Base-by-base conservation (phyloP, 345 rosid species). In the Cardamine occulta region DNA sequence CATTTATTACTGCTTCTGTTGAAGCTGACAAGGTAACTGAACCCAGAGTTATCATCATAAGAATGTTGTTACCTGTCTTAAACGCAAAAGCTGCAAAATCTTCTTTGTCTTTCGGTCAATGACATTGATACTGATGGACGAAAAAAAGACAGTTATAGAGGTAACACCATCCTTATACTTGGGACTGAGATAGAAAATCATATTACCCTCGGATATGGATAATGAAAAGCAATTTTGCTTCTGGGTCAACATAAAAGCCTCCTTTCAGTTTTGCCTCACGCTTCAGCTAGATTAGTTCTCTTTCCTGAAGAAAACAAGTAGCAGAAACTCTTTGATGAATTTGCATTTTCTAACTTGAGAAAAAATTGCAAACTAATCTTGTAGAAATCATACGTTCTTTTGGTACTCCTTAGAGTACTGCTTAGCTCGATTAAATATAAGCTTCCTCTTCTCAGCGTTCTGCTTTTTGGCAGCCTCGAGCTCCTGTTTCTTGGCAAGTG, bases 201-300 rank as follows among this genome's bases (percentile, higher is more conserved):
- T 34, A 7, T 66, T 70, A 87, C 95, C 90, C 93, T 12, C 85
- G 88, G 45, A 90, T 90, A 10, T 93, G 86, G 51, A 90, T 42
- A 26, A 90, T 88, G 53, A 90, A 90, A 74, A 90, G 40, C 31
- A 90, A 82, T 67, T 90, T 88, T 5, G 93, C 89, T 61, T 90
- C 93, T 0, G 96, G 93, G 35, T 84, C 85, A 18, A 88, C 96
- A 75, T 88, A 90, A 58, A 90, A 90, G 0, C 91, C 96, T 19
- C 96, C 91, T 66, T 73, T 73, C 44, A 90, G 62, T 67, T 87
- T 88, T 0, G 96, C 96, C 69, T 90, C 96, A 4, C 93, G 84
- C 82, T 86, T 88, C 77, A 90, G 63, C 56, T 45, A 68, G 51
- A 87, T 87, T 32, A 90, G 42, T 77, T 85, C 84, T 57, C 54